phyloP scores from a whole-genome alignment of 179 eudicot species.

The Actinidia polygama region DNA sequence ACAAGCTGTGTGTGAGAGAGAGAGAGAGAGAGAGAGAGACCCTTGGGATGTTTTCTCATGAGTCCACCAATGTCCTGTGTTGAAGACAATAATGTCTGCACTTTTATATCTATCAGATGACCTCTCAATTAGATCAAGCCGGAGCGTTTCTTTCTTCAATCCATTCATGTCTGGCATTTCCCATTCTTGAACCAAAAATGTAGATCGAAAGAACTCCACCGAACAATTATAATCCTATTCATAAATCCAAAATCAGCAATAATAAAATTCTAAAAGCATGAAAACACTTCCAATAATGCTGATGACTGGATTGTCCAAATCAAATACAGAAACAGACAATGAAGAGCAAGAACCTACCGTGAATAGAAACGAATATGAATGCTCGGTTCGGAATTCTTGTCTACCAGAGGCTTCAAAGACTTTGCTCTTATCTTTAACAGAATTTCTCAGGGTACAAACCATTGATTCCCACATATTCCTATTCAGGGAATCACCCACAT shows the following conservation, averaged over 20 bases:
- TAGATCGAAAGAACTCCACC: slow-evolving; percentile 76
- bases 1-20: background rate
- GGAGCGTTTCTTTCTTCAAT: slow-evolving; percentile 64
- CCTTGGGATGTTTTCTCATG: slow-evolving; percentile 72
- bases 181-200: slow-evolving; percentile 82
- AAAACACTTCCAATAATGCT: background rate
- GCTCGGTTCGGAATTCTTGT: slow-evolving; percentile 54
- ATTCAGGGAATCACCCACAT: slow-evolving; percentile 90
- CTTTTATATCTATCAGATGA: slow-evolving; percentile 45
- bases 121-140: slow-evolving; percentile 57
- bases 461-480: slow-evolving; percentile 98
- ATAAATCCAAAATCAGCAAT: background rate
- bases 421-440: slow-evolving; percentile 57
- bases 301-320: background rate
- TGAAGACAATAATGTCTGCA: slow-evolving; percentile 71
- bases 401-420: slow-evolving; percentile 77
- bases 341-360: slow-evolving; percentile 30
- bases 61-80: slow-evolving; percentile 97
- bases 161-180: slow-evolving; percentile 53
- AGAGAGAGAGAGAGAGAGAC: slow-evolving; percentile 6
- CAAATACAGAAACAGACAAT: background rate
- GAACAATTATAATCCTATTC: slow-evolving; percentile 65
- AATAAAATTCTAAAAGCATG: background rate
- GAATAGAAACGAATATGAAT: slow-evolving; percentile 64
- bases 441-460: slow-evolving; percentile 68